Percentiles rank a stretch among this genome's conserved stretches.
Evolutionary conservation across 2,329 filamentous ascomycete genomes (phyloP).

Genomic region (Cytospora chrysosperma): DNA sequence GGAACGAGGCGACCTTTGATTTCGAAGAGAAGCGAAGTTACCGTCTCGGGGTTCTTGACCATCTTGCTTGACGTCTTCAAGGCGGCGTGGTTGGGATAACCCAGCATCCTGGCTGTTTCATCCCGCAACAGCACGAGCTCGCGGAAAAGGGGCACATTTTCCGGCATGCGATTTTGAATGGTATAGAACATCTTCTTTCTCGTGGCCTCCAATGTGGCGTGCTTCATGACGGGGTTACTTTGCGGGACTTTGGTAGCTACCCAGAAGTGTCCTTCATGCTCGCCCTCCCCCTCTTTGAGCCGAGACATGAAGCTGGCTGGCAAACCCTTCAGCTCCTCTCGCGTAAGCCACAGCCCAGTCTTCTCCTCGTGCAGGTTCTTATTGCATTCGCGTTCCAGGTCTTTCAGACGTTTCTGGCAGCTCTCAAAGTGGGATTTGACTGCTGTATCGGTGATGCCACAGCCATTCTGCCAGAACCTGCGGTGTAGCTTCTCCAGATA

Average conservation of each 20-base stretch:
- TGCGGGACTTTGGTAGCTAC: constrained; percentile 8
- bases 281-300: neutral
- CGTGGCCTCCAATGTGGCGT: constrained; percentile 15
- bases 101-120: constrained; percentile 54
- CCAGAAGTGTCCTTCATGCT: constrained; percentile 11
- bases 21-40: constrained; percentile 53
- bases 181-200: constrained; percentile 17
- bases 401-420: neutral
- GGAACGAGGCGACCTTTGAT: constrained; percentile 46
- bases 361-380: constrained; percentile 16
- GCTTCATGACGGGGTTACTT: constrained; percentile 6
- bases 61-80: constrained; percentile 59
- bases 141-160: constrained; percentile 44
- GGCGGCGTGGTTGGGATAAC: constrained; percentile 56
- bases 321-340: constrained; percentile 16
- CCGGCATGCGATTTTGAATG: constrained; percentile 14
- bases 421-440: neutral
- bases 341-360: constrained; percentile 16
- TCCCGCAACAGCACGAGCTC: constrained; percentile 56
- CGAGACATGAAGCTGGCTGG: neutral
- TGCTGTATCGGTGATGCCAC: neutral
- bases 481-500: constrained; percentile 19
- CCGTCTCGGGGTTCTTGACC: constrained; percentile 57
- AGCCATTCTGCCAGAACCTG: constrained; percentile 14
- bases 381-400: constrained; percentile 16